phyloP scores from a whole-genome alignment of 495 filamentous ascomycete genomes.

The Haplographium delicatum region DNA sequence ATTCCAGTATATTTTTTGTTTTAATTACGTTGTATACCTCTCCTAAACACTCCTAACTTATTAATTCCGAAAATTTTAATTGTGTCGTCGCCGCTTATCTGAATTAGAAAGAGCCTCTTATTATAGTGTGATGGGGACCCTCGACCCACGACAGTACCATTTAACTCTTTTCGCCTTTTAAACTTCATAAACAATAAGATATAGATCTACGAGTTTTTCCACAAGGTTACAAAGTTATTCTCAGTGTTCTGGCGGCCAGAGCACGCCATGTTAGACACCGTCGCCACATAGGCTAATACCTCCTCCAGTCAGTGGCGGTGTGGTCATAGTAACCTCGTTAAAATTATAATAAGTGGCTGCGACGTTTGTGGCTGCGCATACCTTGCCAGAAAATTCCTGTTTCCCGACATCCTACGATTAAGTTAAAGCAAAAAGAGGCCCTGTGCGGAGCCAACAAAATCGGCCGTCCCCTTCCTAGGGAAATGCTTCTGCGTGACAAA shows the following conservation, averaged over 20 bases:
- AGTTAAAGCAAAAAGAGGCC: constrained; percentile 6
- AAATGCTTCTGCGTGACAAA: neutral
- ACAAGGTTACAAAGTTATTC: too few species aligned
- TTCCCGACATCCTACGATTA: constrained; percentile 5
- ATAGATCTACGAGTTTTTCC: constrained; percentile 4
- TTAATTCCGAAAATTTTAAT: constrained; percentile 10
- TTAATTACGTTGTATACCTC: too few species aligned
- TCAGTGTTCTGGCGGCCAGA: neutral
- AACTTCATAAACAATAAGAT: constrained; percentile 13
- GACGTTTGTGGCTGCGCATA: constrained; percentile 9
- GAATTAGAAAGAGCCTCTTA: constrained; percentile 8
- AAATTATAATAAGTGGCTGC: constrained; percentile 3
- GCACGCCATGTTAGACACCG: neutral
- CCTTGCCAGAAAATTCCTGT: constrained; percentile 1
- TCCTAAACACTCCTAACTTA: too few species aligned
- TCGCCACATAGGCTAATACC: neutral
- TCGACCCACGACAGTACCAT: constrained; percentile 3
- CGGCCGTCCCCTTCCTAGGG: constrained; percentile 2
- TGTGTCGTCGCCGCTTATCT: neutral
- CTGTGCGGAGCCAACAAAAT: constrained; percentile 2
- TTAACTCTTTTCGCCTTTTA: constrained; percentile 14
- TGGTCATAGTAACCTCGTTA: constrained; percentile 4
- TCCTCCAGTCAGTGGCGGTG: neutral
- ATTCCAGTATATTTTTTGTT: too few species aligned
- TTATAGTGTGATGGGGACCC: constrained; percentile 4